phyloP scores from a whole-genome alignment of 2,329 filamentous ascomycete genomes.

The Alternaria novae-zelandiae region DNA sequence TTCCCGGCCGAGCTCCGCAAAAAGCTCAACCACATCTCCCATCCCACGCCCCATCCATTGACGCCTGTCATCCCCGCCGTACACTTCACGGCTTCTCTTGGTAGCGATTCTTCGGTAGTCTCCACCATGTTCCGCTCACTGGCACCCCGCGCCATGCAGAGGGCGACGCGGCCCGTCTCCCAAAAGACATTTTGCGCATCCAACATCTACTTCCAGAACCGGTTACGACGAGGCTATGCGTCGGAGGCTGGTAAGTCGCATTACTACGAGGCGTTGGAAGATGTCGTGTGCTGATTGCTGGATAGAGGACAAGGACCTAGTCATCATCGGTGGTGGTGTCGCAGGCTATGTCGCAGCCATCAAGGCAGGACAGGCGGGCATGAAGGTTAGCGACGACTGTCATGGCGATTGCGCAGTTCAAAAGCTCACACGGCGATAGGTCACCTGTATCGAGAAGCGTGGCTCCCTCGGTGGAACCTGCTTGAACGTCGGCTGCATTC shows the following conservation, averaged over 20 bases:
- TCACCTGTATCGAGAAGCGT: slow-evolving; percentile 98
- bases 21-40: slow-evolving; percentile 46
- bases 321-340: slow-evolving; percentile 97
- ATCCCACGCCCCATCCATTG: slow-evolving; percentile 48
- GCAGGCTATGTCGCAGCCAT: slow-evolving; percentile 98
- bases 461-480: slow-evolving; percentile 94
- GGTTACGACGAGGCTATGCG: slow-evolving; percentile 63
- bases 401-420: neutral
- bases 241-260: slow-evolving; percentile 57
- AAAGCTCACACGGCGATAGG: slow-evolving; percentile 60
- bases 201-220: slow-evolving; percentile 57
- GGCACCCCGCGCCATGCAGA: slow-evolving; percentile 57
- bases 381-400: slow-evolving; percentile 71
- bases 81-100: slow-evolving; percentile 38
- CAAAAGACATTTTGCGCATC: slow-evolving; percentile 49
- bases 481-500: slow-evolving; percentile 98
- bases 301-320: slow-evolving; percentile 90
- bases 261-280: slow-evolving; percentile 20
- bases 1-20: slow-evolving; percentile 37
- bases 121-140: slow-evolving; percentile 60
- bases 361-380: slow-evolving; percentile 95
- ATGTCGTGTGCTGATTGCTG: slow-evolving; percentile 42
- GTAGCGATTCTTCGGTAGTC: slow-evolving; percentile 28
- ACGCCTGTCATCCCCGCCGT: slow-evolving; percentile 40
- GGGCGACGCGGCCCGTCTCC: slow-evolving; percentile 47